Base-by-base conservation (phyloP, 176 grass and related monocot genomes). In the Phoenix roebelenii region DNA sequence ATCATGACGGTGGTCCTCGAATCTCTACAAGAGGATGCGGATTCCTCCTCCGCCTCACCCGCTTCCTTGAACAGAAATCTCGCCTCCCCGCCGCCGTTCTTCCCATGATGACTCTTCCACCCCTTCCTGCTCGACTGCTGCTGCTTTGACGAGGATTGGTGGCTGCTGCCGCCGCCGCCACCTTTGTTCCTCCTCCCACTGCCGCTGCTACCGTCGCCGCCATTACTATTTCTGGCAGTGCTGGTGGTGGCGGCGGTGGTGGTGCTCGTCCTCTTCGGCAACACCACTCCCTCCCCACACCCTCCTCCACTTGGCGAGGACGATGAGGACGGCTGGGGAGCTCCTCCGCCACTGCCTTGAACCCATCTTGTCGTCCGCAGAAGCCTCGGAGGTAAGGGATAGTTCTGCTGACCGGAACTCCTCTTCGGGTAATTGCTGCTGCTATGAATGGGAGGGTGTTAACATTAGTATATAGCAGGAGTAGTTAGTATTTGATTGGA, bases 1-100 rank as follows among this genome's bases (percentile, higher is more conserved):
- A 98, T 93, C 94, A 98, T 98, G 14, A 98, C 94, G 18, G 94
- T 98, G 52, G 94, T 93, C 77, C 94, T 83, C 3, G 85, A 82
- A 10, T 98, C 93, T 16, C n/a, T 74, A 52, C 54, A 60, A 52
- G 18, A 16, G 17, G 51, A 68, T 57, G 61, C 59, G 5, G 32
- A 63, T 0, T 49, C 29, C 25, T 66, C n/a, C 1, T 69, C 78
- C 7, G 35, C 24, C 63, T 76, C 39, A 5, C 20, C 67, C 16
- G 63, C 74, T 59, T 86, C 88, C 50, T 92, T 89, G 82, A 98
- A 98, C 74, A 89, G 65, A 81, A 89, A 98, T 0, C 88, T 79
- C 51, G 76, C 67, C 19, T 85, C 82, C 28, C 78, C 83, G 32
- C 78, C 74, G 50, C 73, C 66, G 65, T 68, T 81, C 18, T 52